These are phyloP conservation scores for Ensete ventricosum DNA, from an alignment of 176 grass and related monocot species.

Conservation along the genomic window DNA sequence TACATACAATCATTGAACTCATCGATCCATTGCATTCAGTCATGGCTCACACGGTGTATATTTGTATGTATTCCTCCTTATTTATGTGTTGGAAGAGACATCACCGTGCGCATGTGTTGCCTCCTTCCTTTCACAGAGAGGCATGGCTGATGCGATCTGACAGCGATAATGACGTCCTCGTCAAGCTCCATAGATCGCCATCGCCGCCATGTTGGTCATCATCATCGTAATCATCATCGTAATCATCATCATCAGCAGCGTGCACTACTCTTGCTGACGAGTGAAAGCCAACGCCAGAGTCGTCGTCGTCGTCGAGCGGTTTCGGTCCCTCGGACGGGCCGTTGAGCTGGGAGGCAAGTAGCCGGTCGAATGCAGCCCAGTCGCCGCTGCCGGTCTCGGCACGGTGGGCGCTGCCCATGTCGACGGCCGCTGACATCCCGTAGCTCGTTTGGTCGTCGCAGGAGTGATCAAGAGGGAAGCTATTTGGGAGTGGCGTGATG, in stretches of 20 bases:
- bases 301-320: constrained; percentile 40
- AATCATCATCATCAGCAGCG: background rate
- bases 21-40: too few relatives aligned
- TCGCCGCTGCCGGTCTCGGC: constrained; percentile 24
- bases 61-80: too few relatives aligned
- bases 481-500: background rate
- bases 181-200: constrained; percentile 82
- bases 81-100: too few relatives aligned
- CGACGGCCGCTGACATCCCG: background rate
- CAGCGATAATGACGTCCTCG: constrained; percentile 35
- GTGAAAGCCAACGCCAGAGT: background rate
- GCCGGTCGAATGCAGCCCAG: constrained; percentile 60
- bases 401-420: constrained; percentile 3
- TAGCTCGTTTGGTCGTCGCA: constrained; percentile 5
- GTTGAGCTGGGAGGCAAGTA: constrained; percentile 51
- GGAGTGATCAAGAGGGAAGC: background rate
- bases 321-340: constrained; percentile 29
- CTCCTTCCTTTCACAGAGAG: constrained; percentile 7
- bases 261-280: background rate
- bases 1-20: too few relatives aligned
- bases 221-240: too few relatives aligned
- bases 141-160: constrained; percentile 40
- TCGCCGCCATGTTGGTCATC: constrained; percentile 15
- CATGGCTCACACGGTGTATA: too few relatives aligned
- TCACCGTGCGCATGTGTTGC: too few relatives aligned